A percentile compares a stretch with the other conserved stretches of the same genome.
Evolutionary conservation across 805 yeast genomes (phyloP).

Genomic region (Saccharomyces eubayanus): DNA sequence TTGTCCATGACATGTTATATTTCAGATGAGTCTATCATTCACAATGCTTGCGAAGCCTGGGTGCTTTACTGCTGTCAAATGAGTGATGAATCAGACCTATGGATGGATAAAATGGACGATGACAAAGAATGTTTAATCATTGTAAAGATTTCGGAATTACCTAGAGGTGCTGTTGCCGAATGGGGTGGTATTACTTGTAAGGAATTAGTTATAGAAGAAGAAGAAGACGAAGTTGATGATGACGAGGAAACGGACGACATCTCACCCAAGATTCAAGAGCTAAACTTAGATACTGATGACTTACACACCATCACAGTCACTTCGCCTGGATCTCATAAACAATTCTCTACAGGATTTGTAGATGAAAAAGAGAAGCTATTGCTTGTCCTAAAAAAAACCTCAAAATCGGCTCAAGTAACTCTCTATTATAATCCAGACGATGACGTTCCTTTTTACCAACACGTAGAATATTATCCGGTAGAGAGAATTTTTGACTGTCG

Average conservation of each 20-base stretch:
- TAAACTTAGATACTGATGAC: not conserved
- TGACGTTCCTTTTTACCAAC: not conserved
- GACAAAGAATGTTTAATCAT: constrained; percentile 35
- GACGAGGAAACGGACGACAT: constrained; percentile 12
- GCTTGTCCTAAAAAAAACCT: not conserved
- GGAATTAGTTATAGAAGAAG: constrained; percentile 30
- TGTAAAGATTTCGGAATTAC: constrained; percentile 50
- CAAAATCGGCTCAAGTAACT: constrained; percentile 9
- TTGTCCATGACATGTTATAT: constrained; percentile 50
- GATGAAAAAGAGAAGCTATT: constrained; percentile 9
- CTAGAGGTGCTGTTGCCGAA: constrained; percentile 58
- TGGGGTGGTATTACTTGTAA: constrained; percentile 62
- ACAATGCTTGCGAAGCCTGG: constrained; percentile 38
- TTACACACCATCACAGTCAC: constrained; percentile 2
- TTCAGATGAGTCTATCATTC: constrained; percentile 29
- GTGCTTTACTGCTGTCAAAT: constrained; percentile 31
- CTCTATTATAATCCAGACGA: constrained; percentile 13
- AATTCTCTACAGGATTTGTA: constrained; percentile 16
- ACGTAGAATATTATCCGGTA: constrained; percentile 23
- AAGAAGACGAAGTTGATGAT: constrained; percentile 38
- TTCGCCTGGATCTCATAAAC: constrained; percentile 4
- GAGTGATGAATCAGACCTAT: constrained; percentile 14
- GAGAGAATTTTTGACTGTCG: constrained; percentile 19
- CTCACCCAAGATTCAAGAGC: not conserved
- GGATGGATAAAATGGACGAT: constrained; percentile 21